Conservation (phyloP, 345 rosid species). For the Heritiera littoralis region DNA sequence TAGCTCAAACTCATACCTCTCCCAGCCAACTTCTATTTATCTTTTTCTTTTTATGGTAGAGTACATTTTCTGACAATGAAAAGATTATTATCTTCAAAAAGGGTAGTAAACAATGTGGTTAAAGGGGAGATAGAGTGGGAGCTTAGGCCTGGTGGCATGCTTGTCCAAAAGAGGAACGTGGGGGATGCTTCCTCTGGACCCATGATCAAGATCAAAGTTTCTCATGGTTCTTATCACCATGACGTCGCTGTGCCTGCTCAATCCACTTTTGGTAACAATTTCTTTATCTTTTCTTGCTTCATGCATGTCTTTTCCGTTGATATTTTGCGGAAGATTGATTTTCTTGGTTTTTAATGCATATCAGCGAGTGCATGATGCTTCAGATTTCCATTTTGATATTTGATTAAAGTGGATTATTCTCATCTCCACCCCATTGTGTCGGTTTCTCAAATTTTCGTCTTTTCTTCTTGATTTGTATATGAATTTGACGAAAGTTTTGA, state of each 20-base stretch:
- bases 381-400: background rate
- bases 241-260: slow-evolving; percentile 40
- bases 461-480: background rate
- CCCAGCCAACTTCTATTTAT: slow-evolving; percentile 23
- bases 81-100: slow-evolving; percentile 37
- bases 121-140: slow-evolving; percentile 49
- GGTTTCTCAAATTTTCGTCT: background rate
- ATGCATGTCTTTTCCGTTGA: no score
- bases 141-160: slow-evolving; percentile 58
- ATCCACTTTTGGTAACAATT: slow-evolving; percentile 45
- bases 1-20: slow-evolving; percentile 22
- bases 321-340: background rate
- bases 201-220: slow-evolving; percentile 47
- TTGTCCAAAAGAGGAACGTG: slow-evolving; percentile 49
- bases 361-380: background rate
- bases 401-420: background rate
- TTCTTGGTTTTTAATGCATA: background rate
- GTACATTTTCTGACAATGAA: slow-evolving; percentile 27
- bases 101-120: slow-evolving; percentile 16
- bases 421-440: background rate
- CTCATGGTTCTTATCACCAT: slow-evolving; percentile 41
- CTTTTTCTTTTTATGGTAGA: background rate
- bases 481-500: background rate
- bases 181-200: slow-evolving; percentile 34
- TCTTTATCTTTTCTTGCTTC: background rate